A percentile compares a stretch with the other conserved stretches of the same genome.
phyloP scores from a whole-genome alignment of 345 rosid species.

The Brassica carinata region DNA sequence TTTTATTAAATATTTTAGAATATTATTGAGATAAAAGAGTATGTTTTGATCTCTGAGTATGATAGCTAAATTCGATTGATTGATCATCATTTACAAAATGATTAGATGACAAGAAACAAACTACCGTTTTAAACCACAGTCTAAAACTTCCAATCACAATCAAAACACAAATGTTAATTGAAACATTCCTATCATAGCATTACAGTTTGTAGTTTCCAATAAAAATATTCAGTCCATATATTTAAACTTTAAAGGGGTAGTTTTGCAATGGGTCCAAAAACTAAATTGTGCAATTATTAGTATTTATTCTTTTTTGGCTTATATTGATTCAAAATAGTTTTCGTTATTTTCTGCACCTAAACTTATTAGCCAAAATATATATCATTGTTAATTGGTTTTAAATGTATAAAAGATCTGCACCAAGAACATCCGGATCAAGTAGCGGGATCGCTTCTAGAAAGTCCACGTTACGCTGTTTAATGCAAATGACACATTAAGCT shows the following conservation, averaged over 20 bases:
- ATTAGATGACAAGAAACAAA: neutral
- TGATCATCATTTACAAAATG: neutral
- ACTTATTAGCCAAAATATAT: neutral
- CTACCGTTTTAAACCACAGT: neutral
- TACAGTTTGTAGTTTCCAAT: neutral
- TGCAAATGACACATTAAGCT: conserved; percentile 3
- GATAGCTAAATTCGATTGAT: neutral
- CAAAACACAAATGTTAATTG: neutral
- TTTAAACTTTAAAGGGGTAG: neutral
- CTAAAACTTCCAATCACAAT: neutral
- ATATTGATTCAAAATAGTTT: neutral
- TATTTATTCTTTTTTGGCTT: neutral
- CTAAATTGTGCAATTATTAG: neutral
- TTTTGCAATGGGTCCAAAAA: neutral
- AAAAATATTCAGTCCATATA: neutral
- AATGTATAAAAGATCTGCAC: neutral
- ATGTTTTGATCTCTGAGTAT: neutral
- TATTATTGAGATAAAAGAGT: neutral
- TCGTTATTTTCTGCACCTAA: neutral
- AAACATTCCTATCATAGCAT: neutral
- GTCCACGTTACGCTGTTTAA: conserved; percentile 21
- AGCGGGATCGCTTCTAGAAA: conserved; percentile 38
- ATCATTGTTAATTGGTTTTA: neutral
- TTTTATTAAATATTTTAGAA: neutral
- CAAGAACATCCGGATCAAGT: conserved; percentile 10